These are phyloP conservation scores for Botrytis fabae DNA, from an alignment of 2,329 filamentous ascomycete genomes.

Conservation along the genomic window DNA sequence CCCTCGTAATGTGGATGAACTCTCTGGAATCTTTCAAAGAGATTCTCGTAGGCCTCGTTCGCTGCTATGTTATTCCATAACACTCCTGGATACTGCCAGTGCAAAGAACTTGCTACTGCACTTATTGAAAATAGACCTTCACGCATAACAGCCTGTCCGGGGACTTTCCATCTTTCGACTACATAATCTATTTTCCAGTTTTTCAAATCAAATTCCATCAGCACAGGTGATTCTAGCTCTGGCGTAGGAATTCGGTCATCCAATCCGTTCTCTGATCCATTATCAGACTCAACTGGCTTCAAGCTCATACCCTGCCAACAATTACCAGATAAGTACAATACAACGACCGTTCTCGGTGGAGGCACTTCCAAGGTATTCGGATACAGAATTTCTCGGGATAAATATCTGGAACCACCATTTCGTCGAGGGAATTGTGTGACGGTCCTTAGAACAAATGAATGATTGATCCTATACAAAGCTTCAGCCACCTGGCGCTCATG, in stretches of 20 bases:
- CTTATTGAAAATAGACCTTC: neutral
- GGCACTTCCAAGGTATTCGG: neutral
- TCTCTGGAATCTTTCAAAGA: neutral
- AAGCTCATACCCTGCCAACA: neutral
- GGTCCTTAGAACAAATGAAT: conserved; percentile 9
- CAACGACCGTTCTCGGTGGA: neutral
- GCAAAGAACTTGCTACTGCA: conserved; percentile 7
- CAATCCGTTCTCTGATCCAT: neutral
- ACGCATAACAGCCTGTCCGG: neutral
- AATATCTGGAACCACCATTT: neutral
- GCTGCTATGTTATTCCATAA: neutral
- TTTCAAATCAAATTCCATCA: neutral
- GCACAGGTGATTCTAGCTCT: neutral
- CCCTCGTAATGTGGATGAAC: neutral
- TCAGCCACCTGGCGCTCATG: conserved; percentile 8
- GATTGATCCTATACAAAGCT: neutral
- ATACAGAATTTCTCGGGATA: neutral
- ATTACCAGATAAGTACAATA: neutral
- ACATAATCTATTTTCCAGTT: neutral
- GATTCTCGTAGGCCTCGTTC: neutral
- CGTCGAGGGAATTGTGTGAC: neutral
- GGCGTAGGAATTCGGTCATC: neutral
- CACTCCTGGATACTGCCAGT: neutral
- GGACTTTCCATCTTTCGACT: neutral
- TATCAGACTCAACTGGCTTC: neutral